phyloP scores from a whole-genome alignment of 2,329 filamentous ascomycete species.

The Acrocalymma vagum region DNA sequence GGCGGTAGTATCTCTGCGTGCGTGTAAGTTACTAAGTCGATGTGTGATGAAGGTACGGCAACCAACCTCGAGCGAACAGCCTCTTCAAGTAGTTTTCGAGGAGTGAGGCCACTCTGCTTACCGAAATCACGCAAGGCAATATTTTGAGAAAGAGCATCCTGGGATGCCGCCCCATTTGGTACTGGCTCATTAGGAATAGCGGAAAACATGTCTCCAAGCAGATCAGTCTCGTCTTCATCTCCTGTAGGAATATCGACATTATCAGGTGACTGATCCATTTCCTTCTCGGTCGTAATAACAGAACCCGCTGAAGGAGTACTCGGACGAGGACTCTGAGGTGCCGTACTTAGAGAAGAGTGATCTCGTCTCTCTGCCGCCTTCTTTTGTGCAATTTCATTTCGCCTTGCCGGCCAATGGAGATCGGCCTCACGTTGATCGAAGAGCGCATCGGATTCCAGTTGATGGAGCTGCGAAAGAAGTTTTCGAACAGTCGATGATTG shows the following conservation, averaged over 20 bases:
- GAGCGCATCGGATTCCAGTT: constrained; percentile 72
- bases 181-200: constrained; percentile 52
- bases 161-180: constrained; percentile 38
- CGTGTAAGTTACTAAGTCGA: constrained; percentile 4
- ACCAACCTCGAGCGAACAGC: constrained; percentile 79
- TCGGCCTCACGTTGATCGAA: constrained; percentile 60
- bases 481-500: constrained; percentile 64
- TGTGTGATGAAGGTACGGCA: background rate
- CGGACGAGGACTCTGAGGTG: background rate
- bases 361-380: constrained; percentile 43
- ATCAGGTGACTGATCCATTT: background rate
- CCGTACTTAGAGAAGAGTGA: too few relatives aligned
- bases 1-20: constrained; percentile 71
- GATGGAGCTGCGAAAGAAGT: constrained; percentile 75
- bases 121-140: constrained; percentile 83
- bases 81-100: constrained; percentile 81
- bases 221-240: constrained; percentile 62
- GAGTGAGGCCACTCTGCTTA: constrained; percentile 78
- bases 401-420: constrained; percentile 54
- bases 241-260: constrained; percentile 20
- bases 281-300: background rate
- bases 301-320: background rate
- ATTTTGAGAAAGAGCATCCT: constrained; percentile 53
- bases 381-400: constrained; percentile 51
- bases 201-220: constrained; percentile 67